Evolutionary conservation across 2,329 filamentous ascomycete genomes (phyloP).

Genomic region (Remersonia thermophila): DNA sequence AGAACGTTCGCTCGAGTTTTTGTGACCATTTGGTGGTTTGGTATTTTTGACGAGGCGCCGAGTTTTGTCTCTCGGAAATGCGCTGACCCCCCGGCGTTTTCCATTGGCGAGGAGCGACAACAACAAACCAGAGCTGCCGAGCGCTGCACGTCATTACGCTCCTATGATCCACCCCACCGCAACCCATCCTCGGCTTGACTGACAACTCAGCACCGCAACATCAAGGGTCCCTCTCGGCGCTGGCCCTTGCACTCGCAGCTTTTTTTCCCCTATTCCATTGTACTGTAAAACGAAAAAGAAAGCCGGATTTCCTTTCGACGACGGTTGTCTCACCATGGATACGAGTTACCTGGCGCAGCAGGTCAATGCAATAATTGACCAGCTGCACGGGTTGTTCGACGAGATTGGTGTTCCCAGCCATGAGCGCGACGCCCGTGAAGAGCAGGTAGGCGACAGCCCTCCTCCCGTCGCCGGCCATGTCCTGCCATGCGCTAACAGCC

Average conservation of each 20-base stretch:
- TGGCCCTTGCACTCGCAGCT: conserved; percentile 1
- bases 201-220: conserved; percentile 7
- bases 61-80: conserved; percentile 8
- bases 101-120: conserved; percentile 8
- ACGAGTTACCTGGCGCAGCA: conserved; percentile 88
- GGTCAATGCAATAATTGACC: conserved; percentile 85
- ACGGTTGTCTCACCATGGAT: conserved; percentile 49
- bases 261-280: too few relatives aligned
- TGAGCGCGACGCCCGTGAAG: conserved; percentile 81
- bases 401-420: conserved; percentile 92
- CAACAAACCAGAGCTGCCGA: conserved; percentile 16
- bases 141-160: conserved; percentile 18
- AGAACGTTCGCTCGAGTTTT: conserved; percentile 1
- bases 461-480: background rate
- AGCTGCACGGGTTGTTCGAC: conserved; percentile 90
- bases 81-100: conserved; percentile 6
- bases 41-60: conserved; percentile 1
- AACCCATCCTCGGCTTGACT: conserved; percentile 7
- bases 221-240: too few relatives aligned
- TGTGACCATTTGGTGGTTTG: background rate
- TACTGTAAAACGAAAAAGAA: too few relatives aligned
- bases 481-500: background rate
- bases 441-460: conserved; percentile 52
- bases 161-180: conserved; percentile 16
- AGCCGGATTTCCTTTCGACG: background rate